Base-by-base conservation (phyloP, 768 basidiomycete species). In the Tricholoma bakamatsutake region DNA sequence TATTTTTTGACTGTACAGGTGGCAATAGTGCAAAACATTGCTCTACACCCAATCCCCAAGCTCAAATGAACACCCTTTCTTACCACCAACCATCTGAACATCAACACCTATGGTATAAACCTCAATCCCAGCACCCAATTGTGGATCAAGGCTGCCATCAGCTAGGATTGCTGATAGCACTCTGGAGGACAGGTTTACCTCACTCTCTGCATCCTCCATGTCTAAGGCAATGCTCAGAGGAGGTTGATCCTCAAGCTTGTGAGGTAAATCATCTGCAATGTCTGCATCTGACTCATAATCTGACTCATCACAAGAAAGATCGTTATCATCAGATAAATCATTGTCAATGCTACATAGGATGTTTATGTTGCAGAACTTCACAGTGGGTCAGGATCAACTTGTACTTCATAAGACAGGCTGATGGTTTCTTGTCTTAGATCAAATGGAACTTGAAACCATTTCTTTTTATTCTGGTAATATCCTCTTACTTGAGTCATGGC, bases 401-500 rank as follows among this genome's bases (percentile, higher is more conserved):
- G 39, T 40, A 18, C n/a, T 17, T 40, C 5, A 6, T 40, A 40
- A 17, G n/a, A 17, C 39, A 40, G 39, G 39, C 39, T 40, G n/a
- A 10, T 40, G 5, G 5, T 39, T 13, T 39, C 15, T 39, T 39
- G 8, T 39, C 15, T 39, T 39, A 39, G 37, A 39, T 39, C 37
- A 15, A 39, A 39, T 13, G 1, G 4, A 39, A 39, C 12, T 39
- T 12, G 5, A 40, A 17, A n/a, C 39, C 5, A 6, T 18, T 3
- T 54, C 5, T 37, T 34, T 46, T 53, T 34, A 17, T 52, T 59
- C 10, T 53, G 33, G 39, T 67, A 66, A 50, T 53, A n/a, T n/a
- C n/a, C 53, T 13, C 59, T 46, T 18, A 24, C 67, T 59, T 67
- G 65, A 8, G 64, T 57, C 53, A 65, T 59, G 18, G 63, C 65